Evolutionary conservation across 768 basidiomycete genomes (phyloP), one percentile per base, ranked within the genome.

Genomic region (Podaxis pistillaris): DNA sequence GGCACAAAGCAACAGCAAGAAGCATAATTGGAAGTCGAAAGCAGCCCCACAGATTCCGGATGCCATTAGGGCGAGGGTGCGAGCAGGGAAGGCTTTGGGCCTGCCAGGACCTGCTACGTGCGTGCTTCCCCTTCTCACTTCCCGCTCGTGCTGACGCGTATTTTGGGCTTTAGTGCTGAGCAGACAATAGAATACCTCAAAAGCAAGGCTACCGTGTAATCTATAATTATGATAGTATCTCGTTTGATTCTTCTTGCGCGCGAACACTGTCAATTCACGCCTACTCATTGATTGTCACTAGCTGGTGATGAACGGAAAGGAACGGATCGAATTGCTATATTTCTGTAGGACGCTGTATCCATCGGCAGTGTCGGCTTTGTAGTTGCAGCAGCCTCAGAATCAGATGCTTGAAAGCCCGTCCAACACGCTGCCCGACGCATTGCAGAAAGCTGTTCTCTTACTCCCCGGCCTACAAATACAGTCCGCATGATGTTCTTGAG

Each of bases 81-180:
- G 67, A 63, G 73, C 69, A 4, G 74, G 68, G 54, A 72, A 71
- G 61, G 71, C 69, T 6, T 58, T 74, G 28, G 74, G 73, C 6
- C 61, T 70, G 1, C 22, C 54, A 8, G 70, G 68, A n/a, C 64
- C 69, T 9, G 71, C 73, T 19, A 69, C 66, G 71, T 74, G 55
- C 51, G 72, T 69, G 26, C 0, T 19, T 12, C n/a, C 19, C 13
- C 2, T 40, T 38, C 38, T 41, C 17, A n/a, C 15, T 33, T 36
- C 44, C 26, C 15, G 13, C 19, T 4, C 41, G 28, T 38, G 40
- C 66, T 30, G 56, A 36, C 56, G 36, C 6, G 12, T 2, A 24
- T 56, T 41, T 15, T 50, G 30, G 6, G 3, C 38, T 19, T 33
- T 55, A 73, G 72, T 30, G 69, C 70, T 33, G 52, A 68, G 40